Conservation (phyloP, 2,329 filamentous ascomycete species). For the Whalleya microplaca region DNA sequence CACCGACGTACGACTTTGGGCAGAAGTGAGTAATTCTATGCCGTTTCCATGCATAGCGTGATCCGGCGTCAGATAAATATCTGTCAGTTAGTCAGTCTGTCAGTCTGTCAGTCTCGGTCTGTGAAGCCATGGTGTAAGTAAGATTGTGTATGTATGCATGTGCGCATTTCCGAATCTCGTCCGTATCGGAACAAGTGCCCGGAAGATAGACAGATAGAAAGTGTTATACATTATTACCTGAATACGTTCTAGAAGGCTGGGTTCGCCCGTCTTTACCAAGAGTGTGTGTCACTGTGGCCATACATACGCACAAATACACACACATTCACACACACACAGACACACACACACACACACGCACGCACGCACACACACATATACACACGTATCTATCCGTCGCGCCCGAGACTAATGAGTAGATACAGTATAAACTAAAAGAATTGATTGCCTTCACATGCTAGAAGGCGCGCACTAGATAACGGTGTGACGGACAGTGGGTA, state of each 20-base stretch:
- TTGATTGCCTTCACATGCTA: not conserved
- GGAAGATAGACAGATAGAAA: not conserved
- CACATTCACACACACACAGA: not conserved
- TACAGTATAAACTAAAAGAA: not conserved
- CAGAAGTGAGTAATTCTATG: not conserved
- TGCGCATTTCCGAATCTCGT: not conserved
- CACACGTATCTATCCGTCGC: not conserved
- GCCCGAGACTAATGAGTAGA: not conserved
- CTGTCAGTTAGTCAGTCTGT: too few species aligned
- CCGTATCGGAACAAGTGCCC: not conserved
- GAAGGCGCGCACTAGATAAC: not conserved
- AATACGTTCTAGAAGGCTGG: not conserved
- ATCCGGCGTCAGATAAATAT: not conserved
- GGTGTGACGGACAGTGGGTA: not conserved
- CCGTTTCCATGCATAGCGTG: not conserved
- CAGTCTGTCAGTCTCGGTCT: too few species aligned
- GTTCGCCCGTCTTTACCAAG: not conserved
- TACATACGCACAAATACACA: not conserved
- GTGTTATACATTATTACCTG: not conserved
- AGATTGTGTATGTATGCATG: not conserved
- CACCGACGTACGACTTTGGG: not conserved
- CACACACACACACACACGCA: not conserved
- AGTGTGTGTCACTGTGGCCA: not conserved
- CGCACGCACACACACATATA: too few species aligned
- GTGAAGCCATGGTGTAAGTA: too few species aligned